Base-by-base conservation (phyloP, 805 yeast genomes). In the Tetrapisispora fleetii region DNA sequence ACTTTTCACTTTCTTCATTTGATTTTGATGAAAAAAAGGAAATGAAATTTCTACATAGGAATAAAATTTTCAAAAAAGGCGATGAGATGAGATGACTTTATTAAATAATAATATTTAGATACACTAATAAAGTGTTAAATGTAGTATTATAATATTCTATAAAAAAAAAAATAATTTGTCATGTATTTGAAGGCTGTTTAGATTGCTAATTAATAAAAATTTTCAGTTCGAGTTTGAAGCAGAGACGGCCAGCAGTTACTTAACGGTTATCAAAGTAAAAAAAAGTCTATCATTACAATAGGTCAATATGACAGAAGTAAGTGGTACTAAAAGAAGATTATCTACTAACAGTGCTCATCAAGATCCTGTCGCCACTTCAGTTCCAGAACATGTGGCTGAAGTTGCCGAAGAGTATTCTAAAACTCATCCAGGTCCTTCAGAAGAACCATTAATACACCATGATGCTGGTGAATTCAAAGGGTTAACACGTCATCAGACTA, bases 301-400 rank as follows among this genome's bases (percentile, higher is more conserved):
- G 13, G 22, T 6, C n/a, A 63, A 62, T 68, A 40, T 40, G 43
- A 17, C 43, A 17, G 43, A 40, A 40, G 33, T 28, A 9, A 17
- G 22, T 4, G 65, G 62, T 22, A 55, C 61, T 13, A 65, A 65
- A 48, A 63, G 64, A 52, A 51, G 58, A 24, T 59, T 65, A 7
- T 36, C 53, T 46, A 18, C 43, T 28, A 30, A 27, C 33, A 53
- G 50, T 46, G 63, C 56, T 33, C 64, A 58, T 43, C 58, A 66
- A 9, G 63, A 60, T 47, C 65, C 68, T 30, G 71, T 71, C 16
- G 73, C 71, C 36, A 71, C 75, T 2, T 78, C 84, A 1, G 69
- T 73, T 48, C 82, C 86, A 2, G 86, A 82, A 56, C 67, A 68
- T 21, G 81, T 81, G 17, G 87, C 87, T 5, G 88, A 81, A 60